Conservation (phyloP, 2,329 filamentous ascomycete species). For the Aspergillus latus region DNA sequence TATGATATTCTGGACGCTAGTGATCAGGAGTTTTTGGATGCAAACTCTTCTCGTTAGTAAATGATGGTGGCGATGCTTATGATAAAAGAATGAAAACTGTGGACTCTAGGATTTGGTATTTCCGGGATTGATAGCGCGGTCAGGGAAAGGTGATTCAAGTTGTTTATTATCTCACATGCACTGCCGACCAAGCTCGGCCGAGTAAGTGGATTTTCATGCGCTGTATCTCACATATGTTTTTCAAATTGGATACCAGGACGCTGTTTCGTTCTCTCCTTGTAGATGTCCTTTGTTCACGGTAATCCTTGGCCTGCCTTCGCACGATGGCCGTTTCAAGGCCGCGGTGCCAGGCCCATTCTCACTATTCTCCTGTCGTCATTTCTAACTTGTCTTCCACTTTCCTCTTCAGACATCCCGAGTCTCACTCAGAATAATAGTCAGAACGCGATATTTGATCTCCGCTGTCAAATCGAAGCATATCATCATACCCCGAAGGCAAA, state of each 20-base stretch:
- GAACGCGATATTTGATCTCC: too few relatives aligned
- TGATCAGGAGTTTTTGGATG: constrained; percentile 75
- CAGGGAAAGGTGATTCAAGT: constrained; percentile 12
- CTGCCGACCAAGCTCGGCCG: not conserved
- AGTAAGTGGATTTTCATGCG: not conserved
- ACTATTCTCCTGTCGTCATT: constrained; percentile 34
- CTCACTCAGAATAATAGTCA: too few relatives aligned
- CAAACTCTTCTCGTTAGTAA: constrained; percentile 28
- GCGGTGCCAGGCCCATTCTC: not conserved
- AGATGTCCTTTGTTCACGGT: not conserved
- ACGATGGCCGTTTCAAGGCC: not conserved
- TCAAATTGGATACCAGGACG: constrained; percentile 13
- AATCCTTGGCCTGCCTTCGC: not conserved
- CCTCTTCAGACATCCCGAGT: too few relatives aligned
- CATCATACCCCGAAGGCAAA: too few relatives aligned
- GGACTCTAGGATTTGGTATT: not conserved
- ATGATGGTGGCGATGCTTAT: not conserved
- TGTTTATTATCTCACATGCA: constrained; percentile 2
- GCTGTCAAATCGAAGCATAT: too few relatives aligned
- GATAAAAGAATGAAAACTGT: not conserved
- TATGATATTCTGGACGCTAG: constrained; percentile 96
- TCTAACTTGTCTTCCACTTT: not conserved
- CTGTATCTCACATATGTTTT: constrained; percentile 10
- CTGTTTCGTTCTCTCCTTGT: not conserved
- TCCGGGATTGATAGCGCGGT: constrained; percentile 3